Conservation (phyloP, 1,139 yeast genomes). For the Hemisphaericaspora xylanilytica region DNA sequence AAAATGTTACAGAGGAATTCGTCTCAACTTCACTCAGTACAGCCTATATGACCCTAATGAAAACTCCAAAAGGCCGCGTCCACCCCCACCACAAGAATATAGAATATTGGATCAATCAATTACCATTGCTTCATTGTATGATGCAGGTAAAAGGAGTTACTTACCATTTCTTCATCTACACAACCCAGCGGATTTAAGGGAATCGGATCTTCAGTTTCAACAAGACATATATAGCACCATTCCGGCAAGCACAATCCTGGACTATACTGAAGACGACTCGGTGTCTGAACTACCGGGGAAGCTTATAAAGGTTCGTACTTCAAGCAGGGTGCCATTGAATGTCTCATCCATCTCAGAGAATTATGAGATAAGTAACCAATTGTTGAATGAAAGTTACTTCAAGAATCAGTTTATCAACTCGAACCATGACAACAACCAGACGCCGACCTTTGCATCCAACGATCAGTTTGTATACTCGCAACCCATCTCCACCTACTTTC, state of each 20-base stretch:
- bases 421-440: background rate
- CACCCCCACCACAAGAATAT: slow-evolving; percentile 9
- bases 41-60: slow-evolving; percentile 38
- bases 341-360: slow-evolving; percentile 12
- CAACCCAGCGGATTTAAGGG: slow-evolving; percentile 27
- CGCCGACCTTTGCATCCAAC: background rate
- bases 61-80: slow-evolving; percentile 4
- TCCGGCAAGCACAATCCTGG: background rate
- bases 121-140: slow-evolving; percentile 40
- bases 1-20: slow-evolving; percentile 44
- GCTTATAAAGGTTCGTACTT: slow-evolving; percentile 1
- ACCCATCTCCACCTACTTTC: background rate
- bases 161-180: slow-evolving; percentile 34
- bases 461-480: background rate
- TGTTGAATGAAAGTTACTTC: slow-evolving; percentile 19
- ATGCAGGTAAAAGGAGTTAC: slow-evolving; percentile 31
- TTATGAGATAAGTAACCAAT: slow-evolving; percentile 22
- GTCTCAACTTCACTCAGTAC: slow-evolving; percentile 46
- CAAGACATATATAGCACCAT: slow-evolving; percentile 21
- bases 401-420: slow-evolving; percentile 1
- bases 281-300: background rate
- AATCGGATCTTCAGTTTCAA: slow-evolving; percentile 33
- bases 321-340: background rate
- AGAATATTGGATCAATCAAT: slow-evolving; percentile 42
- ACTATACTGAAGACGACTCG: background rate